Conservation (phyloP, 2,329 filamentous ascomycete genomes). For the Pleurostoma richardsiae region DNA sequence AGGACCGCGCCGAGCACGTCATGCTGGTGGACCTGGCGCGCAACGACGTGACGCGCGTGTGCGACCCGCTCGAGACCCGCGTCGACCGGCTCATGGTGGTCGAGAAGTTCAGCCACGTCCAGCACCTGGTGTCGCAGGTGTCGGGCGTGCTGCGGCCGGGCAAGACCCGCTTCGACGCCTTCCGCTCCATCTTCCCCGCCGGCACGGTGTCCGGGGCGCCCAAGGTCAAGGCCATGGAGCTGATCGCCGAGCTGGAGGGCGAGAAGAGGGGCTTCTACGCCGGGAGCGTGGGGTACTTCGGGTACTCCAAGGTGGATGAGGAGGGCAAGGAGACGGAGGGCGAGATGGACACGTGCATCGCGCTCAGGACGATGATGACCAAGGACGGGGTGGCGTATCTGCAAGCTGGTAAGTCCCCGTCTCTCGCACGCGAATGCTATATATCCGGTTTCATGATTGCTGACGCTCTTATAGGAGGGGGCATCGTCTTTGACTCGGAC, state of each 20-base stretch:
- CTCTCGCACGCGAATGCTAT: background rate
- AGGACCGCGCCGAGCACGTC: constrained; percentile 92
- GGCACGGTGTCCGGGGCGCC: constrained; percentile 94
- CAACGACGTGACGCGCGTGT: constrained; percentile 95
- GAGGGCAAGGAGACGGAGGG: constrained; percentile 65
- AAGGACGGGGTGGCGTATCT: constrained; percentile 91
- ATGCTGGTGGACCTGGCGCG: constrained; percentile 96
- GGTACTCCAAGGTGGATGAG: constrained; percentile 68
- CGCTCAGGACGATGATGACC: constrained; percentile 85
- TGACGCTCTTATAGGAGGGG: constrained; percentile 51
- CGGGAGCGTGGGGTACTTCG: constrained; percentile 94
- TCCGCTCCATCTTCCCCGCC: constrained; percentile 93
- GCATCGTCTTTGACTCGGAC: constrained; percentile 92
- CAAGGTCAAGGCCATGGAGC: constrained; percentile 94
- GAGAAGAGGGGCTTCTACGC: constrained; percentile 96
- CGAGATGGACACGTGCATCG: constrained; percentile 83
- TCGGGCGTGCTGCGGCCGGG: constrained; percentile 79
- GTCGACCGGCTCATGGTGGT: constrained; percentile 95
- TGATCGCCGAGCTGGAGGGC: constrained; percentile 88
- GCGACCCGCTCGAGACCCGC: constrained; percentile 81
- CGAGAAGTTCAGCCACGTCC: constrained; percentile 92
- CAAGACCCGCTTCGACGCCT: constrained; percentile 90
- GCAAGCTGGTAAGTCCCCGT: constrained; percentile 56
- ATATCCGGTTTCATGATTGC: background rate
- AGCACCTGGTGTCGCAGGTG: constrained; percentile 94